Conservation (phyloP, 805 yeast species). For the Lipomyces japonicus region DNA sequence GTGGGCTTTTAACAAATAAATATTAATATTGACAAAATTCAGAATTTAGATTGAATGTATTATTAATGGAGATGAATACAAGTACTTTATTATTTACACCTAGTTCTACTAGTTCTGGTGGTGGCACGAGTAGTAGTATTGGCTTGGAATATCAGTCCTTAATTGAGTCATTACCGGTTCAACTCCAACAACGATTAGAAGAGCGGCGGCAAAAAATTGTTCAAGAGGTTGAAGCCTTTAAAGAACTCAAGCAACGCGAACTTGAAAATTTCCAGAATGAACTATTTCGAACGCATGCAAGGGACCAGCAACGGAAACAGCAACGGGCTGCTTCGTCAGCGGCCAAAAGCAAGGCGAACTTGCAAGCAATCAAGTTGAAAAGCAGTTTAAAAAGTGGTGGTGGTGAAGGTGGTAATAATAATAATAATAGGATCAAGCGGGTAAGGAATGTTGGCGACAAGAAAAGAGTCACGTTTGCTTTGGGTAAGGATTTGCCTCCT, state of each 20-base stretch:
- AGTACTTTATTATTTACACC: no score
- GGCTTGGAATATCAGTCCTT: no score
- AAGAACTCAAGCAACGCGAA: slow-evolving; percentile 17
- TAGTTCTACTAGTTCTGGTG: no score
- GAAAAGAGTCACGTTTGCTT: slow-evolving; percentile 22
- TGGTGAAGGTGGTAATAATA: not conserved
- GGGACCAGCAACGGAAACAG: slow-evolving; percentile 4
- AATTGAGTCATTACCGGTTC: slow-evolving; percentile 5
- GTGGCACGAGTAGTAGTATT: no score
- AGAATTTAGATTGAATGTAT: no score
- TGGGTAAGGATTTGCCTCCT: slow-evolving; percentile 20
- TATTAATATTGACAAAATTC: no score
- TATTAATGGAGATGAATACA: no score
- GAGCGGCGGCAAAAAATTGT: slow-evolving; percentile 10
- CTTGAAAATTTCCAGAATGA: slow-evolving; percentile 17
- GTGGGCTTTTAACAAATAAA: no score
- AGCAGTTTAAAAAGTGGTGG: not conserved
- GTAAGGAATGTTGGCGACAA: slow-evolving; percentile 12
- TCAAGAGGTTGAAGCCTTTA: slow-evolving; percentile 18
- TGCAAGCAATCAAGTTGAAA: not conserved
- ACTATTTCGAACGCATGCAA: slow-evolving; percentile 3
- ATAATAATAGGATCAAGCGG: no score
- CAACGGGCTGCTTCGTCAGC: no score
- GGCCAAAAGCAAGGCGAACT: no score
- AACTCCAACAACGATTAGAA: slow-evolving; percentile 14